Evolutionary conservation across 140 eudicot genomes (phyloP).

Genomic region (Senecio squalidus): DNA sequence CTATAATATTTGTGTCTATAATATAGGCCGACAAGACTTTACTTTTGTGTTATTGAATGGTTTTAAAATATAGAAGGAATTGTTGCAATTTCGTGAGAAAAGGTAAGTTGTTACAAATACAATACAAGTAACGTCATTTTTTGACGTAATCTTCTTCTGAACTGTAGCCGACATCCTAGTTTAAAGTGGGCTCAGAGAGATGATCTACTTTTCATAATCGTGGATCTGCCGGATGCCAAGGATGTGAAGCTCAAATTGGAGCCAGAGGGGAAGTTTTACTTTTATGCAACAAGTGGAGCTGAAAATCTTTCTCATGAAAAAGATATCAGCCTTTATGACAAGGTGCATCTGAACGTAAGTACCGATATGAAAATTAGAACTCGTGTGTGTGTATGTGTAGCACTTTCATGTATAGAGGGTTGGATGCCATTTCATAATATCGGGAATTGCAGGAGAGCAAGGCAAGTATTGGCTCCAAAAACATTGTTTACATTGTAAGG

Average conservation of each 20-base stretch:
- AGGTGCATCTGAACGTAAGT: conserved; percentile 64
- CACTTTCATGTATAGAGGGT: background rate
- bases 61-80: no score
- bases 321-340: conserved; percentile 52
- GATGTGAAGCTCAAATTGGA: conserved; percentile 65
- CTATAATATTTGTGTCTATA: no score
- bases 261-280: conserved; percentile 66
- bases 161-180: conserved; percentile 67
- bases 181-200: conserved; percentile 77
- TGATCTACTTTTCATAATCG: conserved; percentile 53
- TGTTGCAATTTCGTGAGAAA: no score
- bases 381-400: no score
- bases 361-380: background rate
- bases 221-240: conserved; percentile 68
- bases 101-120: no score
- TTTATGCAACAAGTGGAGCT: conserved; percentile 58
- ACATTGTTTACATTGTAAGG: conserved; percentile 49
- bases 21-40: no score
- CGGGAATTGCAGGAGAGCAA: conserved; percentile 55
- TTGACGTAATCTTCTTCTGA: no score
- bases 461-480: conserved; percentile 45
- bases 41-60: no score
- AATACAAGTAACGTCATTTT: no score
- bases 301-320: conserved; percentile 51
- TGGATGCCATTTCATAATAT: background rate